Evolutionary conservation across 257 asterid species (phyloP), one percentile per base, ranked within the genome.

Genomic region (Echites panduratus): DNA sequence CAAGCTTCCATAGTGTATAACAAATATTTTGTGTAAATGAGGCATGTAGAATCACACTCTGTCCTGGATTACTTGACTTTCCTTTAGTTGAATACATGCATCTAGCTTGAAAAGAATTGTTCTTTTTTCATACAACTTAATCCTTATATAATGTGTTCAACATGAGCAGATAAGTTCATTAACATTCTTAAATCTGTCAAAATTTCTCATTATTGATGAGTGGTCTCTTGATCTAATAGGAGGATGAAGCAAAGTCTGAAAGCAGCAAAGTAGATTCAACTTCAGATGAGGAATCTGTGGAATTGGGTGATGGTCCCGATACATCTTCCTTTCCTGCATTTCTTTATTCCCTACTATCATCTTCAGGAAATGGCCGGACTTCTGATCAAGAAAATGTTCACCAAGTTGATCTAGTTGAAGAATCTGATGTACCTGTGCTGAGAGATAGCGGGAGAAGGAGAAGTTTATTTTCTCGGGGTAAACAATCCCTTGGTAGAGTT

Each of bases 291-390:
- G 91, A 76, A 32, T 38, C 83, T 26, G 84, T 75, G 80, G 88
- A 88, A 70, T 74, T 84, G 63, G 81, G 77, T 75, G 87, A 86
- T 58, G 97, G 96, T 68, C 99, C 99, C 9, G 98, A 95, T 85
- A 95, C 99, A 24, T 90, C 99, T 59, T 95, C 99, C 1, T 90
- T 95, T 81, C 24, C 97, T 7, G 98, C 99, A 7, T 95, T 95
- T 78, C 79, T 92, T 0, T 88, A 83, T 76, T 95, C 99, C 45
- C 82, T 95, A 32, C 76, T 92, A 71, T 91, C 93, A 71, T 81
- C 90, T 73, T 82, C 99, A 4, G 92, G 85, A 65, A 66, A 88
- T 66, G 84, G 73, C n/a, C 72, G 73, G 61, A 74, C 78, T 70
- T 65, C 87, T 38, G 72, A 79, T 26, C 82, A 67, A 48, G 78